phyloP scores from a whole-genome alignment of 2,329 filamentous ascomycete species.

The Penicillium brasilianum region DNA sequence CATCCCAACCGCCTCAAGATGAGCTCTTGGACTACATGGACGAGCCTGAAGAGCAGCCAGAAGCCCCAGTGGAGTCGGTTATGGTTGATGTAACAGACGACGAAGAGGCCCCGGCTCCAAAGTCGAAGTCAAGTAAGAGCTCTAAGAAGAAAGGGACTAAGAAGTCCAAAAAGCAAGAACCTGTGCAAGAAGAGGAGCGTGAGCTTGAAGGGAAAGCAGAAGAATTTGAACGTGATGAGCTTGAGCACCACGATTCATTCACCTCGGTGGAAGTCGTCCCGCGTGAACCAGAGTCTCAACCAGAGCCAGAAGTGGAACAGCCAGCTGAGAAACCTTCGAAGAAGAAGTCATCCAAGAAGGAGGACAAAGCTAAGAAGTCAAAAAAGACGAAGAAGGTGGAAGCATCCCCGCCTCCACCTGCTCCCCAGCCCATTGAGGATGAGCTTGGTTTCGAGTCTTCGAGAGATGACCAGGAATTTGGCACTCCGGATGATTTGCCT shows the following conservation, averaged over 20 bases:
- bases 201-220: background rate
- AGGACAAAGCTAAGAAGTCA: conserved; percentile 30
- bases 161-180: conserved; percentile 30
- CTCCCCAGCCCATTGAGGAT: conserved; percentile 11
- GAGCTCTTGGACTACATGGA: conserved; percentile 18
- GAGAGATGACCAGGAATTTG: conserved; percentile 25
- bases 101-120: conserved; percentile 23
- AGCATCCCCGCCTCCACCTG: conserved; percentile 18
- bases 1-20: conserved; percentile 14
- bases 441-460: conserved; percentile 15
- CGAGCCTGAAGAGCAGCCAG: conserved; percentile 17
- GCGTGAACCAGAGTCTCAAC: conserved; percentile 32
- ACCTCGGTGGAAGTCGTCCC: conserved; percentile 38
- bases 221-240: conserved; percentile 14
- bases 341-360: conserved; percentile 38
- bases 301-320: conserved; percentile 38
- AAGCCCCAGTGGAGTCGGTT: conserved; percentile 10
- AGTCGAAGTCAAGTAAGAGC: conserved; percentile 27
- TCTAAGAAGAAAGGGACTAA: conserved; percentile 31
- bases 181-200: conserved; percentile 11
- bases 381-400: conserved; percentile 41
- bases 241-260: conserved; percentile 35
- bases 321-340: conserved; percentile 22
- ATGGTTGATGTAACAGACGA: conserved; percentile 15
- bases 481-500: conserved; percentile 25